These are phyloP conservation scores for Talaromyces sp. DNA, from an alignment of 2,329 filamentous ascomycete species.

Conservation along the genomic window DNA sequence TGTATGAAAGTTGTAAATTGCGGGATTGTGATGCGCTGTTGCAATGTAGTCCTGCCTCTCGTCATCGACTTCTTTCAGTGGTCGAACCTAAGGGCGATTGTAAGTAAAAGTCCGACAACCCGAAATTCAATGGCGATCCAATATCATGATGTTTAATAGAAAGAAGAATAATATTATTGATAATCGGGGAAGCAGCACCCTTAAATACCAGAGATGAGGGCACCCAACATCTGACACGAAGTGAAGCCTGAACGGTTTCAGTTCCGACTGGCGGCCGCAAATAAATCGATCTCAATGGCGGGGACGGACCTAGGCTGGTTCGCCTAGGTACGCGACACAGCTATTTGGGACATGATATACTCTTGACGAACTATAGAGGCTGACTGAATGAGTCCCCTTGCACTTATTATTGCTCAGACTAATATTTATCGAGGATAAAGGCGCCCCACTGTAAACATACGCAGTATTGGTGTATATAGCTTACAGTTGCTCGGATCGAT, in stretches of 20 bases:
- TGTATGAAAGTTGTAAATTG: background rate
- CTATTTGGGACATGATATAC: background rate
- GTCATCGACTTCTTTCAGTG: background rate
- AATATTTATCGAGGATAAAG: background rate
- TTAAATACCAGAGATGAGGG: background rate
- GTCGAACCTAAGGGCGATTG: background rate
- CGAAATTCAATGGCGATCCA: background rate
- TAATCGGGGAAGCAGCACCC: background rate
- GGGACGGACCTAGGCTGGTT: background rate
- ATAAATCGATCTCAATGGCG: background rate
- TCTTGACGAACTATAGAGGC: background rate
- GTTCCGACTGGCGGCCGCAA: background rate
- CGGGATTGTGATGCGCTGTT: background rate
- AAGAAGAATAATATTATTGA: background rate
- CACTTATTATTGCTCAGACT: background rate
- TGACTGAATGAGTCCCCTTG: background rate
- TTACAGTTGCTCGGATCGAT: background rate
- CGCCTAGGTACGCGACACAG: background rate
- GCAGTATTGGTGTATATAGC: background rate
- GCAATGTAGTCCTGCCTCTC: background rate
- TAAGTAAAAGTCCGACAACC: background rate
- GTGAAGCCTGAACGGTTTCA: constrained; percentile 14
- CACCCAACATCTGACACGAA: background rate
- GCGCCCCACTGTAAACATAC: background rate
- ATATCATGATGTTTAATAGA: background rate